Evolutionary conservation across 345 rosid species (phyloP).

Genomic region (Populus deltoides): DNA sequence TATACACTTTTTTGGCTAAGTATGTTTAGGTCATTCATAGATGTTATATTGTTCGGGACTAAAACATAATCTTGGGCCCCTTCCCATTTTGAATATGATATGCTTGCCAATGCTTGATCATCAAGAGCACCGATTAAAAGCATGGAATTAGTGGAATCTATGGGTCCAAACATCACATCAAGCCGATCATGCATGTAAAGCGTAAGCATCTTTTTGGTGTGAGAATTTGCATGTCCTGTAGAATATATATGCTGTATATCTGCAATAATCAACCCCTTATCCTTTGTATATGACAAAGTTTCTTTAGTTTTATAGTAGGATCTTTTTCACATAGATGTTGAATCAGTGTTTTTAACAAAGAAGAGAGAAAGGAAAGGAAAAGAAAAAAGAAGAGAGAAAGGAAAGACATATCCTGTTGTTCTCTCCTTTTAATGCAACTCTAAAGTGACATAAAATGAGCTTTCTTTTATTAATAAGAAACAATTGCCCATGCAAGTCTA

Average conservation of each 20-base stretch:
- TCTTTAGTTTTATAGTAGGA: conserved; percentile 17
- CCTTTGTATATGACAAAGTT: conserved; percentile 24
- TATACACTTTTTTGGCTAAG: conserved; percentile 17
- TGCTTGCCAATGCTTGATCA: conserved; percentile 28
- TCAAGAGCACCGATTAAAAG: conserved; percentile 37
- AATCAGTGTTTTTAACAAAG: conserved; percentile 16
- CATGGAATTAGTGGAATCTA: conserved; percentile 40
- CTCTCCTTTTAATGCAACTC: conserved; percentile 56
- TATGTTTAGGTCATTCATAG: conserved; percentile 39
- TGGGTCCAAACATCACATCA: conserved; percentile 27
- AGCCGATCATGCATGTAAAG: conserved; percentile 4
- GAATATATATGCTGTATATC: conserved; percentile 6
- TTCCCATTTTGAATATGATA: conserved; percentile 22
- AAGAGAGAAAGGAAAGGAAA: not conserved
- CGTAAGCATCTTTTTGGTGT: conserved; percentile 1
- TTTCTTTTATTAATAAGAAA: conserved; percentile 37
- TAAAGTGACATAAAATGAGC: conserved; percentile 49
- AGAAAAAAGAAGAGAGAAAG: conserved; percentile 10
- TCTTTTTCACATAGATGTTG: conserved; percentile 36
- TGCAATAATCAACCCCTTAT: not conserved
- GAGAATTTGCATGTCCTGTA: conserved; percentile 6
- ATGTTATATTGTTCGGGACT: conserved; percentile 15
- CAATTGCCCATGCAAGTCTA: conserved; percentile 29
- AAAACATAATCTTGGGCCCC: conserved; percentile 26
- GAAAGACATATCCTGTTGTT: conserved; percentile 46